These are phyloP conservation scores for Cadophora malorum DNA, from an alignment of 2,329 filamentous ascomycete genomes.

Conservation along the genomic window DNA sequence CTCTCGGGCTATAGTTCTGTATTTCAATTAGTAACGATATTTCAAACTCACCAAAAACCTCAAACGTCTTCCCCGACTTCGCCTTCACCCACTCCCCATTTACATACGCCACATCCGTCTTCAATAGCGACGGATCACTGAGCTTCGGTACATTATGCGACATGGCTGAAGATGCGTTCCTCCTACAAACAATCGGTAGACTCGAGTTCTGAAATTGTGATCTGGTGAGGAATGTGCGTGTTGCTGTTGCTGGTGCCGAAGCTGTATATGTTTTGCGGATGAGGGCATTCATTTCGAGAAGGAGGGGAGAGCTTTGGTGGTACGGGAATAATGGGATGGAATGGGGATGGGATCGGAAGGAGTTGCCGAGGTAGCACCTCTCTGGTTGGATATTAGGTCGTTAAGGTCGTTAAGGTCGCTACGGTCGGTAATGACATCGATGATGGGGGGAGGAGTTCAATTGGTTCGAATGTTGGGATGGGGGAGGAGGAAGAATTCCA, in stretches of 20 bases:
- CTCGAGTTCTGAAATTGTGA: conserved; percentile 39
- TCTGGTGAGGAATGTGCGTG: conserved; percentile 32
- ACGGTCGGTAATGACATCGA: conserved; percentile 11
- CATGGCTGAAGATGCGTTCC: conserved; percentile 40
- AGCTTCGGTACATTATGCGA: conserved; percentile 58
- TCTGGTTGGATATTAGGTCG: not conserved
- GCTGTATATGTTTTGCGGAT: conserved; percentile 35
- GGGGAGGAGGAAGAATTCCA: not conserved
- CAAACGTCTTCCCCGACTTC: conserved; percentile 88
- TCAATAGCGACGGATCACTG: conserved; percentile 82
- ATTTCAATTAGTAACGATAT: no score
- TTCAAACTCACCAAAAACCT: conserved; percentile 67
- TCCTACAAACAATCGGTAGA: conserved; percentile 35
- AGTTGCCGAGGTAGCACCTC: conserved; percentile 1
- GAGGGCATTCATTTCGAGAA: conserved; percentile 38
- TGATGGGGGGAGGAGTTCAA: not conserved
- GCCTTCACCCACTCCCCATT: conserved; percentile 93
- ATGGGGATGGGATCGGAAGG: not conserved
- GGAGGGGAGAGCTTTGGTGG: not conserved
- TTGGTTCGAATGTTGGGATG: not conserved
- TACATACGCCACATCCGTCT: conserved; percentile 80
- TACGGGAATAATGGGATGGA: not conserved
- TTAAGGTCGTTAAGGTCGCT: not conserved
- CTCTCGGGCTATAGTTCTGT: not conserved
- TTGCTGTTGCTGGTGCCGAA: conserved; percentile 25